Conservation (phyloP, 495 filamentous ascomycete genomes). For the Lepidopterella palustris region DNA sequence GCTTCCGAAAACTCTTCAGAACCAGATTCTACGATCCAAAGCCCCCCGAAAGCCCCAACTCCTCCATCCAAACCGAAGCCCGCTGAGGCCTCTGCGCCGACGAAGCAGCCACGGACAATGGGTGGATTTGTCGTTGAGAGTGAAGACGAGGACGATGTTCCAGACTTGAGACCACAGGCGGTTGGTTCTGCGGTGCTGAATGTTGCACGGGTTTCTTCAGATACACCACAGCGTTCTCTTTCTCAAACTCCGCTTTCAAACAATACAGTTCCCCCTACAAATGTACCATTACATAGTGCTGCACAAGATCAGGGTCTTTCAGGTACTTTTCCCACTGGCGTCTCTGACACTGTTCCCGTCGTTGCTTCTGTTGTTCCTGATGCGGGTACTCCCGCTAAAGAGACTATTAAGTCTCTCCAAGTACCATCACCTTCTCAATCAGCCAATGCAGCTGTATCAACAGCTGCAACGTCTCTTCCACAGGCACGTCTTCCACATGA, state of each 20-base stretch:
- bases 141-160: slow-evolving; percentile 45
- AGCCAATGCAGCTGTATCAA: slow-evolving; percentile 21
- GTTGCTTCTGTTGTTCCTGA: slow-evolving; percentile 38
- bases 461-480: slow-evolving; percentile 32
- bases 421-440: slow-evolving; percentile 9
- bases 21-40: slow-evolving; percentile 2
- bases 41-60: neutral
- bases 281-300: slow-evolving; percentile 53
- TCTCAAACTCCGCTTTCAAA: slow-evolving; percentile 50
- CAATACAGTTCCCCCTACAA: slow-evolving; percentile 52
- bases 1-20: neutral
- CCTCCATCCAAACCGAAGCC: slow-evolving; percentile 16
- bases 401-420: slow-evolving; percentile 24
- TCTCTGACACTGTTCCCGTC: slow-evolving; percentile 39
- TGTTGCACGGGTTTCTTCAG: slow-evolving; percentile 21
- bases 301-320: slow-evolving; percentile 49
- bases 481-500: slow-evolving; percentile 66
- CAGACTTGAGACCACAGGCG: slow-evolving; percentile 31
- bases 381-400: slow-evolving; percentile 18
- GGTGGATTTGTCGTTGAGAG: slow-evolving; percentile 79
- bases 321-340: slow-evolving; percentile 46
- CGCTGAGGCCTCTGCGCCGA: slow-evolving; percentile 12
- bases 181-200: slow-evolving; percentile 31
- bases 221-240: slow-evolving; percentile 43
- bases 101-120: slow-evolving; percentile 58